Percentiles rank a stretch among this genome's conserved stretches.
These are phyloP conservation scores for Talaromyces sp. DNA, from an alignment of 2,329 filamentous ascomycete species.

Conservation along the genomic window DNA sequence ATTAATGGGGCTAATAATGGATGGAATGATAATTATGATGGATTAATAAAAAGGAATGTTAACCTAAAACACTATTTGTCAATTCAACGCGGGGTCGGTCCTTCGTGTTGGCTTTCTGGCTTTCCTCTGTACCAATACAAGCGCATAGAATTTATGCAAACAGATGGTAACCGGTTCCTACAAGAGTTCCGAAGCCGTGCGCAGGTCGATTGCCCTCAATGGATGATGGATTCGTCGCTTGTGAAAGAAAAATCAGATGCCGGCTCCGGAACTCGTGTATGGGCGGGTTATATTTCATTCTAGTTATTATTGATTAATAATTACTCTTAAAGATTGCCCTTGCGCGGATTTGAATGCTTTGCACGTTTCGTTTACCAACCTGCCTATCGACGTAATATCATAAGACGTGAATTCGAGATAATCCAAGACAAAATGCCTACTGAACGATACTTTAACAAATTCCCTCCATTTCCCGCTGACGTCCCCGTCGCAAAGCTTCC, in stretches of 20 bases:
- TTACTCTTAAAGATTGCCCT: background rate
- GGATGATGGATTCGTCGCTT: no score
- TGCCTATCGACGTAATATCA: background rate
- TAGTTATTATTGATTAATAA: no score
- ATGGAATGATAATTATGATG: background rate
- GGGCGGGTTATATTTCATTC: no score
- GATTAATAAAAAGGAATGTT: background rate
- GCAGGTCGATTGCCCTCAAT: no score
- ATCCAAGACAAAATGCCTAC: constrained; percentile 5
- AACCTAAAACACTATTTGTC: background rate
- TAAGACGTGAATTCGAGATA: background rate
- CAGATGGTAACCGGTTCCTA: no score
- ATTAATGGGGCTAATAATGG: background rate
- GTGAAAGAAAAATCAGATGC: no score
- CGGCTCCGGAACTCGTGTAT: no score
- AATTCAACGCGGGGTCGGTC: no score
- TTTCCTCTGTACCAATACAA: background rate
- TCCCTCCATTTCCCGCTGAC: constrained; percentile 3
- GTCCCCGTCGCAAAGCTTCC: constrained; percentile 4
- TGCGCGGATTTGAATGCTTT: background rate
- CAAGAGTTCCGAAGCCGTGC: no score
- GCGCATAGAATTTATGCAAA: background rate
- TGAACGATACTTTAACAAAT: background rate
- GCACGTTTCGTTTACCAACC: background rate
- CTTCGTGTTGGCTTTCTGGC: background rate